Conservation (phyloP, 306 rosid genomes). For the Quercus dentata region DNA sequence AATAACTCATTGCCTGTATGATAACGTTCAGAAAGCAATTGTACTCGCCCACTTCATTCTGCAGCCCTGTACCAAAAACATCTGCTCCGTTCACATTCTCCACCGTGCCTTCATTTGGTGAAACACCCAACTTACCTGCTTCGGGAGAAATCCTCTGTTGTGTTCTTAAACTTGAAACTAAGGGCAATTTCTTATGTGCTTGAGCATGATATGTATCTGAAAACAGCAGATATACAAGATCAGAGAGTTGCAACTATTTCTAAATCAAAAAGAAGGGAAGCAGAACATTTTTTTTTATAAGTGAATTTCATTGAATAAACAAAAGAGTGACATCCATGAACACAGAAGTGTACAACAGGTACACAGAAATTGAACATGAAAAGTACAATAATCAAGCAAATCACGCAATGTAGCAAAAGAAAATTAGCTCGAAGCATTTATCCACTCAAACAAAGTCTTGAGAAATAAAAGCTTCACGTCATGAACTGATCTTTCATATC, state of each 20-base stretch:
- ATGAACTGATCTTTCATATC: no score
- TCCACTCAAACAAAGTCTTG: no score
- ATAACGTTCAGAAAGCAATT: constrained; percentile 99
- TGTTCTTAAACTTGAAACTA: constrained; percentile 40
- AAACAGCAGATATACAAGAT: constrained; percentile 31
- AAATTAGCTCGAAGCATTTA: no score
- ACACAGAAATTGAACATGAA: no score
- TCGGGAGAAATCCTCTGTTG: constrained; percentile 37
- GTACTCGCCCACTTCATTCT: constrained; percentile 99
- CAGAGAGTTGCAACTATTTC: constrained; percentile 24
- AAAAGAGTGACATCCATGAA: no score
- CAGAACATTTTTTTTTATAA: background rate
- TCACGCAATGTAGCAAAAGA: no score
- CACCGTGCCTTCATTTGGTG: constrained; percentile 33
- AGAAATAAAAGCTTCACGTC: no score
- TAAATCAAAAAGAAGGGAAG: constrained; percentile 11
- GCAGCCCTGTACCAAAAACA: constrained; percentile 77
- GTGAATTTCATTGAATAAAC: no score
- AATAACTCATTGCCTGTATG: constrained; percentile 61
- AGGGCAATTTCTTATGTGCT: constrained; percentile 48
- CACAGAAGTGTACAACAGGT: no score
- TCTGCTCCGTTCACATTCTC: constrained; percentile 36
- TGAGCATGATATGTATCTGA: constrained; percentile 80
- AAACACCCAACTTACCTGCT: constrained; percentile 38
- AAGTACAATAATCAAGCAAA: no score